phyloP scores from a whole-genome alignment of 2,329 filamentous ascomycete genomes.

The Ceratocystis cubensis region DNA sequence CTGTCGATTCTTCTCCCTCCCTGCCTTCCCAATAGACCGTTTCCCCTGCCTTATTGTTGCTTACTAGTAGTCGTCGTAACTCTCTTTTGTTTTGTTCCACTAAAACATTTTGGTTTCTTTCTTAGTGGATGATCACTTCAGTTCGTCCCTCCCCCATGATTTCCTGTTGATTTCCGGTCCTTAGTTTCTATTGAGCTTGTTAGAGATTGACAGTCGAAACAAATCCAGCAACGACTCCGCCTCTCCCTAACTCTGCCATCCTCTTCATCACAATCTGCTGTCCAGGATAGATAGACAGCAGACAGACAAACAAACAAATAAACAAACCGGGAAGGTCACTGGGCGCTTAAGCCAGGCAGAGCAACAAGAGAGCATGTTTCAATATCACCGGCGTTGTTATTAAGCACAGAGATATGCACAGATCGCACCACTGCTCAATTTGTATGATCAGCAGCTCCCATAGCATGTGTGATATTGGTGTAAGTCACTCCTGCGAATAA shows the following conservation, averaged over 20 bases:
- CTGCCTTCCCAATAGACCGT: not conserved
- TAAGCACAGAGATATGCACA: not conserved
- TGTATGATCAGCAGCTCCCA: not conserved
- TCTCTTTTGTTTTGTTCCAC: too few relatives aligned
- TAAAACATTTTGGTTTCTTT: too few relatives aligned
- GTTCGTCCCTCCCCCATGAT: not conserved
- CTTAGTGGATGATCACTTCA: not conserved
- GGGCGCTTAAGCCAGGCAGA: not conserved
- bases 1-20: not conserved
- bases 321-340: not conserved
- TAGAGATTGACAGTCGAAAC: constrained; percentile 4
- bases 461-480: constrained; percentile 1
- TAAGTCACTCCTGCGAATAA: constrained; percentile 1
- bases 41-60: not conserved
- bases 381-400: not conserved
- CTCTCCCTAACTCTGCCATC: not conserved
- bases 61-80: not conserved
- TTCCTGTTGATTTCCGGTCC: not conserved
- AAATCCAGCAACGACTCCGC: not conserved
- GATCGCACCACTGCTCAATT: not conserved
- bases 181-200: not conserved
- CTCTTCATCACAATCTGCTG: not conserved
- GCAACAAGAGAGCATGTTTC: not conserved
- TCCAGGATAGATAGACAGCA: not conserved
- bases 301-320: too few relatives aligned